phyloP scores from a whole-genome alignment of 495 filamentous ascomycete species.

The Penicillium coffeae region DNA sequence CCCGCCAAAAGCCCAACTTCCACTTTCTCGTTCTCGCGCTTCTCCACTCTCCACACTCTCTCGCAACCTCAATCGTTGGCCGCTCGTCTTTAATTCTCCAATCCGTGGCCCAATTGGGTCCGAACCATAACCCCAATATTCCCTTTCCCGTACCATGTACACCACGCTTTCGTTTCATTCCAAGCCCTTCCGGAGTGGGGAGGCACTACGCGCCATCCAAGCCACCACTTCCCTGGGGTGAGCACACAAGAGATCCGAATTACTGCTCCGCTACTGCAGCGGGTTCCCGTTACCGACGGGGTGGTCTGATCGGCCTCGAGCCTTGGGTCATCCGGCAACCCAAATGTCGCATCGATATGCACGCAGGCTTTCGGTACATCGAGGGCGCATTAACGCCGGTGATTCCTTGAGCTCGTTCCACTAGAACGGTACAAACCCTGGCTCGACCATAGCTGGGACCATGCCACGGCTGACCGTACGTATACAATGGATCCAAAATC shows the following conservation, averaged over 20 bases:
- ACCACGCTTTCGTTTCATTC: no score
- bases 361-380: background rate
- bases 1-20: background rate
- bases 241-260: slow-evolving; percentile 13
- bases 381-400: background rate
- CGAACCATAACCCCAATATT: background rate
- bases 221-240: no score
- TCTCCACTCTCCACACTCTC: background rate
- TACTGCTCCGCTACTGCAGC: slow-evolving; percentile 13
- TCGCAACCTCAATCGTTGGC: background rate
- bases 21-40: background rate
- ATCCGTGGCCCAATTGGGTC: background rate
- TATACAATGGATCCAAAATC: background rate
- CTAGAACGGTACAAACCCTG: background rate
- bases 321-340: slow-evolving; percentile 14
- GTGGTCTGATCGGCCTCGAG: slow-evolving; percentile 21
- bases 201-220: no score
- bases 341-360: slow-evolving; percentile 1
- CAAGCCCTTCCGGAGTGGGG: no score
- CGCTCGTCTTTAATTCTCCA: background rate
- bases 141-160: background rate
- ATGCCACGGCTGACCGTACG: background rate
- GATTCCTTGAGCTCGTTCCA: background rate
- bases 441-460: background rate
- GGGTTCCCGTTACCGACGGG: slow-evolving; percentile 17